Evolutionary conservation across 805 yeast genomes (phyloP).

Genomic region (Ogataea wickerhamii): DNA sequence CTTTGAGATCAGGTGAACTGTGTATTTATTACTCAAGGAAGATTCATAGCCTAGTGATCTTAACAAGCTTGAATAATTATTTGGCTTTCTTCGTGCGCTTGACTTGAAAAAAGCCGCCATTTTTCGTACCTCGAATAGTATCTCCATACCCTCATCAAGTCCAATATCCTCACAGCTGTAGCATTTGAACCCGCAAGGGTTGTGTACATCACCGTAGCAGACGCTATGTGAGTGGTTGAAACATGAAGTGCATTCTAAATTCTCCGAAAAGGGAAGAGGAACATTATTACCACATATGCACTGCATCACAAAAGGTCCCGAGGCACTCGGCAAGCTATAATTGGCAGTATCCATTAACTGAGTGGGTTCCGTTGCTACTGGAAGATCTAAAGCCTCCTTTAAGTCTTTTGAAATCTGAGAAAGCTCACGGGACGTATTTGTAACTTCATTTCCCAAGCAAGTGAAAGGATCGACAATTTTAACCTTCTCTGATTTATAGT

Average conservation of each 20-base stretch:
- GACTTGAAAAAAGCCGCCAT: slow-evolving; percentile 10
- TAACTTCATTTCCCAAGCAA: slow-evolving; percentile 1
- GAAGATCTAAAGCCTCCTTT: slow-evolving; percentile 7
- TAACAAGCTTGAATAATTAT: slow-evolving; percentile 3
- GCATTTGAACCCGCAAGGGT: slow-evolving; percentile 16
- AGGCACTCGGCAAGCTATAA: neutral
- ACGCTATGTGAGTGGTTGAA: slow-evolving; percentile 15
- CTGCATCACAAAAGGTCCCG: slow-evolving; percentile 2
- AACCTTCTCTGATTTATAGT: slow-evolving; percentile 34
- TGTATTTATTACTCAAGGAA: neutral
- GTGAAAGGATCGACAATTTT: slow-evolving; percentile 31
- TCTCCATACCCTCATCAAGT: slow-evolving; percentile 11
- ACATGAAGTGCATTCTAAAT: slow-evolving; percentile 20
- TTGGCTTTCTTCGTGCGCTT: slow-evolving; percentile 2
- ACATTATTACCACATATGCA: slow-evolving; percentile 22
- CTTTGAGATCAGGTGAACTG: slow-evolving; percentile 8
- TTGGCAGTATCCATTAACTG: slow-evolving; percentile 6
- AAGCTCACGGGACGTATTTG: slow-evolving; percentile 1
- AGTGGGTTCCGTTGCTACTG: slow-evolving; percentile 9
- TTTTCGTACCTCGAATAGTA: slow-evolving; percentile 23
- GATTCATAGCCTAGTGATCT: slow-evolving; percentile 8
- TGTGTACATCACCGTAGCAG: slow-evolving; percentile 19
- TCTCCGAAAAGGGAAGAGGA: slow-evolving; percentile 9
- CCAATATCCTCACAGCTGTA: slow-evolving; percentile 9
- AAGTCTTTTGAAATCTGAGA: slow-evolving; percentile 27